phyloP scores from a whole-genome alignment of 2,329 filamentous ascomycete species.

The Exophiala aquamarina region DNA sequence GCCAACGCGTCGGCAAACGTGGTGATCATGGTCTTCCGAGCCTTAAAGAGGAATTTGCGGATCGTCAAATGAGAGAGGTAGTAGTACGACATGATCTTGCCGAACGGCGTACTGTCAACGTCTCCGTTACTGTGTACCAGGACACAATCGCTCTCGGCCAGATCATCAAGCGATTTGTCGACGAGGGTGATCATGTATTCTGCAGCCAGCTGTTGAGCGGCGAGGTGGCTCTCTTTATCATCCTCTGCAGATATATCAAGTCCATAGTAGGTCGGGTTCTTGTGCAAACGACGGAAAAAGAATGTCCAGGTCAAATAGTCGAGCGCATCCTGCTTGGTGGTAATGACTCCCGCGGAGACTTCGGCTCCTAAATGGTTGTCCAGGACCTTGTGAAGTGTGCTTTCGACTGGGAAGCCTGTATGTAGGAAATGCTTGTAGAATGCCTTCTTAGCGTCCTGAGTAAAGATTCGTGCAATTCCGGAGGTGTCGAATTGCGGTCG shows the following conservation, averaged over 20 bases:
- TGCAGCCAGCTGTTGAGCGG: slow-evolving; percentile 83
- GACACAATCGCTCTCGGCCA: slow-evolving; percentile 82
- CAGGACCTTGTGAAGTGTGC: slow-evolving; percentile 89
- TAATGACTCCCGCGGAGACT: slow-evolving; percentile 86
- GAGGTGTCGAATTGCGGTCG: slow-evolving; percentile 95
- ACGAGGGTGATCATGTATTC: slow-evolving; percentile 95
- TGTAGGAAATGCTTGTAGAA: slow-evolving; percentile 99
- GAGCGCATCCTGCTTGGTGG: slow-evolving; percentile 92
- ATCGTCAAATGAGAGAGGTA: slow-evolving; percentile 96
- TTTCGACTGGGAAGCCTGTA: slow-evolving; percentile 96
- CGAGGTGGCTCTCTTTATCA: slow-evolving; percentile 69
- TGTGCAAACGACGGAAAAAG: slow-evolving; percentile 95
- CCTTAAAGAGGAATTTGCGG: slow-evolving; percentile 74
- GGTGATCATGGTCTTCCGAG: slow-evolving; percentile 63
- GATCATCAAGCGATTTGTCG: slow-evolving; percentile 76
- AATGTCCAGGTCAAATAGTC: slow-evolving; percentile 99
- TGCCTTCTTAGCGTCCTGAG: slow-evolving; percentile 94
- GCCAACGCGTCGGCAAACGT: slow-evolving; percentile 78
- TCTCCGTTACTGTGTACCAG: slow-evolving; percentile 81
- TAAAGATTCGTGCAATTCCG: slow-evolving; percentile 95
- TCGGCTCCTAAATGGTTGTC: slow-evolving; percentile 97
- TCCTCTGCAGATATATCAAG: slow-evolving; percentile 91
- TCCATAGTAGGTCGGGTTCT: slow-evolving; percentile 97
- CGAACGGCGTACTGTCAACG: slow-evolving; percentile 83
- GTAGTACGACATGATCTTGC: slow-evolving; percentile 99